phyloP scores from a whole-genome alignment of 371 early-diverging fungal genomes.

The Mucor indicus region DNA sequence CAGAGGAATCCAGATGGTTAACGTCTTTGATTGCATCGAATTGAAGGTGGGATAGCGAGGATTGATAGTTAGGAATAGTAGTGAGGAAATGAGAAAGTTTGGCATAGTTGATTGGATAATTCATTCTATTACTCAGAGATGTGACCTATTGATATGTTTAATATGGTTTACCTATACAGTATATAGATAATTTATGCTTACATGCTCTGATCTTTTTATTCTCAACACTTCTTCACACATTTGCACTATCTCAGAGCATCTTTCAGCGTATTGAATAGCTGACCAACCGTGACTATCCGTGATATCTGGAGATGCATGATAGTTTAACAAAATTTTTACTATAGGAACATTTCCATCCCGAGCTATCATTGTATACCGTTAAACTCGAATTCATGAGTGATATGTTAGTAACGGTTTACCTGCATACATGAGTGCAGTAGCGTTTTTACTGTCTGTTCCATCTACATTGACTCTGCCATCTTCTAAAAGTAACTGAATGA shows the following conservation, averaged over 20 bases:
- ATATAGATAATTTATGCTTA: too few species aligned
- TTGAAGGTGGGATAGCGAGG: constrained; percentile 46
- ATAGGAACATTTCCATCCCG: constrained; percentile 67
- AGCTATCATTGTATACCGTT: constrained; percentile 46
- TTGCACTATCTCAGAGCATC: constrained; percentile 59
- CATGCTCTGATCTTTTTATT: constrained; percentile 48
- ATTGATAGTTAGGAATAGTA: constrained; percentile 41
- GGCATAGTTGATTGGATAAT: constrained; percentile 50
- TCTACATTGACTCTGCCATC: constrained; percentile 67
- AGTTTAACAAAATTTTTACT: constrained; percentile 53
- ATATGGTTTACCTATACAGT: too few species aligned
- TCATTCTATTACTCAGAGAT: constrained; percentile 8
- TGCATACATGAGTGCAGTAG: constrained; percentile 80
- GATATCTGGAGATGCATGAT: constrained; percentile 58
- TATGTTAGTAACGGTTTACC: constrained; percentile 48
- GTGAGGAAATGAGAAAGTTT: constrained; percentile 50
- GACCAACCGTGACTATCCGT: constrained; percentile 73
- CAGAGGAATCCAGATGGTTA: constrained; percentile 35
- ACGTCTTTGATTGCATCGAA: constrained; percentile 35
- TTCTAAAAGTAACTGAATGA: constrained; percentile 60
- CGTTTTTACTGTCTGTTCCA: constrained; percentile 67
- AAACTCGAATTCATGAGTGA: too few species aligned
- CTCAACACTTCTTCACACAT: constrained; percentile 57
- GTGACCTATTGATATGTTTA: not conserved
- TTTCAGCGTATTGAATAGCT: constrained; percentile 65